phyloP scores from a whole-genome alignment of 2,329 filamentous ascomycete genomes.

The Colletotrichum horii region DNA sequence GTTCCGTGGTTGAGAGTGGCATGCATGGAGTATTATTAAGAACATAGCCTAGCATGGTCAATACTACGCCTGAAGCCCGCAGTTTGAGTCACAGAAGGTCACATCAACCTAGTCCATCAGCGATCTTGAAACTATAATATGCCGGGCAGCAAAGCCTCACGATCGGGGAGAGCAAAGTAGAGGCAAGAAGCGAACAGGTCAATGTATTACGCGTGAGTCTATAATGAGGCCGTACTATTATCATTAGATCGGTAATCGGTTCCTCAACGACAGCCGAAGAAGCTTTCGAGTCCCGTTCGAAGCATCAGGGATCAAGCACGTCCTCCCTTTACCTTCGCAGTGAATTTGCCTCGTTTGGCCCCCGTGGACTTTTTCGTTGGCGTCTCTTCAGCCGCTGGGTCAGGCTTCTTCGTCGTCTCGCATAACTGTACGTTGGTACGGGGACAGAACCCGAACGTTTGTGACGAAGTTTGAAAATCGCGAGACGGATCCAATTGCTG shows the following conservation, averaged over 20 bases:
- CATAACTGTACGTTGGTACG: not conserved
- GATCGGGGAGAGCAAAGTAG: not conserved
- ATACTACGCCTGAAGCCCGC: not conserved
- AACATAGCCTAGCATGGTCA: not conserved
- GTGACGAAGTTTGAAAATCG: not conserved
- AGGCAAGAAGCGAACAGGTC: not conserved
- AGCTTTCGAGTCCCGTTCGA: not conserved
- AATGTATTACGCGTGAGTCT: not conserved
- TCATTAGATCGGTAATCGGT: not conserved
- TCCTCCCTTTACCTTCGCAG: not conserved
- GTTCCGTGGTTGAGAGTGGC: constrained; percentile 33
- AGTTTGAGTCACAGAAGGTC: not conserved
- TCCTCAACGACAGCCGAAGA: not conserved
- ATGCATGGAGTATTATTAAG: not conserved
- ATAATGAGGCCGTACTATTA: not conserved
- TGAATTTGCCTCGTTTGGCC: not conserved
- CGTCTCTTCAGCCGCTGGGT: not conserved
- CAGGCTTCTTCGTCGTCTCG: not conserved
- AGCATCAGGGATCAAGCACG: not conserved
- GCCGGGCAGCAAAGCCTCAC: not conserved
- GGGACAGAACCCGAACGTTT: not conserved
- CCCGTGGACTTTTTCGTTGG: not conserved
- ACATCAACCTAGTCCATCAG: not conserved
- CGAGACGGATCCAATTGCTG: not conserved
- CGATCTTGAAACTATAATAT: not conserved